Evolutionary conservation across 768 basidiomycete species (phyloP).

Genomic region (Leccinum ochraceum): DNA sequence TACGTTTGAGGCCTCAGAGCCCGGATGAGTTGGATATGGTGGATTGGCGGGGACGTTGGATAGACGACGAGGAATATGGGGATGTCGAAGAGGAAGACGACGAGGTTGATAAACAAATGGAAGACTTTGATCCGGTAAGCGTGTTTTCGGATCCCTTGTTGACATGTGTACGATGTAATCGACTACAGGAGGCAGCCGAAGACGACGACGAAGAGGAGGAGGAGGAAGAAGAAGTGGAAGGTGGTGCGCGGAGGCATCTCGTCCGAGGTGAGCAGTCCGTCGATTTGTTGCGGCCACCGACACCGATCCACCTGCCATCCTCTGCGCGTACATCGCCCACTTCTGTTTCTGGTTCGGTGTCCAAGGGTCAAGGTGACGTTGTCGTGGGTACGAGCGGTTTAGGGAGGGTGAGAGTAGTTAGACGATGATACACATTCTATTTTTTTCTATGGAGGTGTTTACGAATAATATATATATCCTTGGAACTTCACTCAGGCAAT

Average conservation of each 20-base stretch:
- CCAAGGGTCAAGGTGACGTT: constrained; percentile 43
- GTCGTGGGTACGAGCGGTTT: constrained; percentile 27
- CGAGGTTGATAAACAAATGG: constrained; percentile 71
- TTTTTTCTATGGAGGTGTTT: constrained; percentile 18
- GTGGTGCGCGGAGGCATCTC: constrained; percentile 28
- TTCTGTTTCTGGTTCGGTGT: constrained; percentile 46
- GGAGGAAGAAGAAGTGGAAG: constrained; percentile 38
- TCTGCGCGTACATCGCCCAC: constrained; percentile 55
- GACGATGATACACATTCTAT: constrained; percentile 39
- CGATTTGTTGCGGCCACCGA: constrained; percentile 39
- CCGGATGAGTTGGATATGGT: constrained; percentile 82
- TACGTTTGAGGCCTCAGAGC: constrained; percentile 82
- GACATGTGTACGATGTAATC: constrained; percentile 5
- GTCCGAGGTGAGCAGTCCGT: constrained; percentile 39
- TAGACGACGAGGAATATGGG: constrained; percentile 73
- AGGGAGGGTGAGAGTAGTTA: constrained; percentile 53
- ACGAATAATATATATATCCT: constrained; percentile 13
- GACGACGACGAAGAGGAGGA: constrained; percentile 64
- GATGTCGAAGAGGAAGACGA: constrained; percentile 57
- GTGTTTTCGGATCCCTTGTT: neutral
- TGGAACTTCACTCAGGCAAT: constrained; percentile 2
- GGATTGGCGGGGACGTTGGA: constrained; percentile 91
- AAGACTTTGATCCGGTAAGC: constrained; percentile 81
- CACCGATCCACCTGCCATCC: constrained; percentile 42
- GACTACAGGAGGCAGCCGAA: constrained; percentile 48